Percentiles rank a stretch among this genome's conserved stretches.
Conservation (phyloP, 202 grass and related monocot genomes). For the Musa balbisiana region DNA sequence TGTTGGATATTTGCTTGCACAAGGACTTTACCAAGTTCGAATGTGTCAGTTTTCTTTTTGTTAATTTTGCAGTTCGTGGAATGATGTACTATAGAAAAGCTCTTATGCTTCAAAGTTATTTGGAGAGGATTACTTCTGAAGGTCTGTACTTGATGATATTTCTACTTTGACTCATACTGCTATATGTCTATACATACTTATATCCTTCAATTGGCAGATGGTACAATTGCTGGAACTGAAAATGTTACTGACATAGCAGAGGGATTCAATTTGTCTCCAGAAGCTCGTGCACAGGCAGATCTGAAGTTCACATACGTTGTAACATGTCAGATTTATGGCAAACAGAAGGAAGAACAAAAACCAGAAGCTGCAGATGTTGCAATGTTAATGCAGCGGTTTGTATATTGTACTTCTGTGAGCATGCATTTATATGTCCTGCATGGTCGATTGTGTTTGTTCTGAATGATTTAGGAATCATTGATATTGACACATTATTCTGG, state of each 20-base stretch:
- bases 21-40: not conserved
- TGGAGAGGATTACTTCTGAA: slow-evolving; percentile 74
- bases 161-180: not conserved
- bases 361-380: slow-evolving; percentile 81
- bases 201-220: slow-evolving; percentile 34
- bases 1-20: not conserved
- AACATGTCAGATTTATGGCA: slow-evolving; percentile 92
- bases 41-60: slow-evolving; percentile 13
- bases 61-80: slow-evolving; percentile 62
- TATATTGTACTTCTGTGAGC: not conserved
- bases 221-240: slow-evolving; percentile 32
- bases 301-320: slow-evolving; percentile 93
- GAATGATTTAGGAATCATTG: no score
- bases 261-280: slow-evolving; percentile 67
- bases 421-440: not conserved
- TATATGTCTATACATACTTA: not conserved
- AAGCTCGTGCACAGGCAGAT: slow-evolving; percentile 73
- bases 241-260: slow-evolving; percentile 40
- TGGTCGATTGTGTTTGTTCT: not conserved
- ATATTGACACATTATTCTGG: not conserved
- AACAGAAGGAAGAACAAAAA: slow-evolving; percentile 76
- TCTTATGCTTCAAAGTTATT: slow-evolving; percentile 88
- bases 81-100: slow-evolving; percentile 99
- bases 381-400: slow-evolving; percentile 83
- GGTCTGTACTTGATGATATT: slow-evolving; percentile 25